Evolutionary conservation across 352 stramenopile genomes (phyloP), one percentile per base, ranked within the genome.

Genomic region (Globisporangium paddicum): DNA sequence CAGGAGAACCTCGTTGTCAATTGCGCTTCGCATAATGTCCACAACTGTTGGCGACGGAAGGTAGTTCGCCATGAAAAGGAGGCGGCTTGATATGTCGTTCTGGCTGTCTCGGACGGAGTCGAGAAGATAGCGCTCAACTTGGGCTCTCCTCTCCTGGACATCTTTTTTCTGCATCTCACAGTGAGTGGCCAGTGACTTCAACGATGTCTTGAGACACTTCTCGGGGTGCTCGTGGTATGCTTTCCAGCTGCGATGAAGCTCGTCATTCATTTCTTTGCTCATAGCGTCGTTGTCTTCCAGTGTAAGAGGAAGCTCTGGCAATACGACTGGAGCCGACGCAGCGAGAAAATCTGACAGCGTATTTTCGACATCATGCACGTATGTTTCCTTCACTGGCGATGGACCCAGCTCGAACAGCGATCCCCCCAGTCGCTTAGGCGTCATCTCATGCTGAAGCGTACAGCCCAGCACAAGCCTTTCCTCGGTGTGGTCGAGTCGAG

Each of bases 171-270:
- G 30, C 4, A 23, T 28, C 40, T 23, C 28, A n/a, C 71, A 71
- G 38, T 45, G 44, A 3, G 34, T 23, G 0, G 61, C 34, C 5
- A 75, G 51, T 3, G 18, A n/a, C 6, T 9, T n/a, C 16, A 52
- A 48, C 4, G 47, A n/a, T 10, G 16, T 19, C 5, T 54, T 61
- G 23, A 79, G 28, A 19, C 58, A 4, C 2, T 46, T 35, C 14
- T 71, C 23, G 0, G 44, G 6, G n/a, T 79, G 60, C 0, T 30
- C 42, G 35, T 83, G 68, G 28, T 78, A 72, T 9, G 58, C 62
- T 1, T 64, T n/a, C 74, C 76, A 89, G 42, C 72, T 89, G 0
- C 63, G 23, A 58, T 67, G 52, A 5, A 89, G 32, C 32, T 82
- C 73, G 1, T 50, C 37, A 23, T 78, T 51, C 73, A 89, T 82